A percentile compares a stretch with the other conserved stretches of the same genome.
These are phyloP conservation scores for Mycosphaerella arachidis DNA, from an alignment of 2,329 filamentous ascomycete species.

Conservation along the genomic window DNA sequence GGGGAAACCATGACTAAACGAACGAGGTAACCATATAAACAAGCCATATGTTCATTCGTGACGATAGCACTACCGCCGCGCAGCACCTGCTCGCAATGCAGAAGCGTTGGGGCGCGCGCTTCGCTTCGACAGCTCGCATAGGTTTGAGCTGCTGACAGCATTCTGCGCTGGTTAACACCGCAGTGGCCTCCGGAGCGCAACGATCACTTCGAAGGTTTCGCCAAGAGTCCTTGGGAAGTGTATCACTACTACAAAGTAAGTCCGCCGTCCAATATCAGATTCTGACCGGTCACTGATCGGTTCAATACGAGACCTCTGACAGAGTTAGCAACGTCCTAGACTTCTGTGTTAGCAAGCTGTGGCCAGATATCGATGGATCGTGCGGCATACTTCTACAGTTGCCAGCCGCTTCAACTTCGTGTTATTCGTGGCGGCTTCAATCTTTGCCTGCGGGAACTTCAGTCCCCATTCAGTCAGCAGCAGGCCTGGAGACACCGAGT, in stretches of 20 bases:
- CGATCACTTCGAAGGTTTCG: too few relatives aligned
- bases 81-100: too few relatives aligned
- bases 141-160: too few relatives aligned
- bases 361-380: background rate
- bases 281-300: conserved; percentile 50
- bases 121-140: too few relatives aligned
- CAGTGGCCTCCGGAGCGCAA: too few relatives aligned
- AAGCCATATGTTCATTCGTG: too few relatives aligned
- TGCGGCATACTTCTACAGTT: conserved; percentile 45
- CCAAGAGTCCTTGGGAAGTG: background rate
- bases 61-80: too few relatives aligned
- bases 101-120: too few relatives aligned
- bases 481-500: conserved; percentile 54
- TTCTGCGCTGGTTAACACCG: too few relatives aligned
- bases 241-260: conserved; percentile 11
- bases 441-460: conserved; percentile 44
- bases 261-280: conserved; percentile 47
- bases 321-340: conserved; percentile 51
- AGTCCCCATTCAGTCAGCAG: conserved; percentile 45
- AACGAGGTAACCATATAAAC: too few relatives aligned
- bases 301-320: conserved; percentile 49
- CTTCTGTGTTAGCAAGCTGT: conserved; percentile 6
- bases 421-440: conserved; percentile 39
- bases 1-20: background rate
- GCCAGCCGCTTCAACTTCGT: conserved; percentile 50